Percentiles rank a stretch among this genome's conserved stretches.
Evolutionary conservation across 1,284 basidiomycete genomes (phyloP).

Genomic region (Microbotryomycetes sp.): DNA sequence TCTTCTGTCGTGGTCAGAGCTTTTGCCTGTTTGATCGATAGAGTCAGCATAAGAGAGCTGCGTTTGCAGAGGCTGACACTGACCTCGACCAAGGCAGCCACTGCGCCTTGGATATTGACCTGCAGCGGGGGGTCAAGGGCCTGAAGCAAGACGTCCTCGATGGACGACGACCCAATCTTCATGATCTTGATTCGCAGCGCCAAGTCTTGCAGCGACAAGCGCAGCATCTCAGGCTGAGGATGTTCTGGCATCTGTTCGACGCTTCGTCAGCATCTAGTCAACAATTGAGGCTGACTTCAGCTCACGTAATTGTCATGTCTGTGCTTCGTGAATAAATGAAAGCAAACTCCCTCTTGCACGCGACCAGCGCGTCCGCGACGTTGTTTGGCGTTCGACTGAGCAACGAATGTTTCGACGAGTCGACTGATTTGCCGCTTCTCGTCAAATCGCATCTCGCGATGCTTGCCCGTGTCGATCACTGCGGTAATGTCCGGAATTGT

Average conservation of each 20-base stretch:
- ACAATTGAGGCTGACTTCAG: conserved; percentile 2
- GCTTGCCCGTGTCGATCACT: conserved; percentile 92
- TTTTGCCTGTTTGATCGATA: conserved; percentile 52
- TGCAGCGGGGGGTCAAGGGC: conserved; percentile 85
- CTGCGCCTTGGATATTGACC: conserved; percentile 84
- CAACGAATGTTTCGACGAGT: conserved; percentile 85
- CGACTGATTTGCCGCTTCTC: conserved; percentile 95
- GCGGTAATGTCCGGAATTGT: conserved; percentile 98
- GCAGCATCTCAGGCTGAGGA: conserved; percentile 91
- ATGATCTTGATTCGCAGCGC: conserved; percentile 96
- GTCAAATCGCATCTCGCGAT: conserved; percentile 84
- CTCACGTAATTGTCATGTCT: conserved; percentile 63
- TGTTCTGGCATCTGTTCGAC: conserved; percentile 70
- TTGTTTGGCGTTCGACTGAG: conserved; percentile 89
- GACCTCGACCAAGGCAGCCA: conserved; percentile 85
- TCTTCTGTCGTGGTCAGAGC: conserved; percentile 81
- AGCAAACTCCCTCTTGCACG: conserved; percentile 84
- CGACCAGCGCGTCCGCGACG: conserved; percentile 86
- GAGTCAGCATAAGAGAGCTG: not conserved
- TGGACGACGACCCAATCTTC: conserved; percentile 70
- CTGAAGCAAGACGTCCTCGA: conserved; percentile 80
- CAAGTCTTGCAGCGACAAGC: conserved; percentile 87
- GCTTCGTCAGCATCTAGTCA: not conserved
- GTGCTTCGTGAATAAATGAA: conserved; percentile 88
- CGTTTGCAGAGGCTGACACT: conserved; percentile 30